phyloP scores from a whole-genome alignment of 176 grass and related monocot species.

The Microstegium vimineum region DNA sequence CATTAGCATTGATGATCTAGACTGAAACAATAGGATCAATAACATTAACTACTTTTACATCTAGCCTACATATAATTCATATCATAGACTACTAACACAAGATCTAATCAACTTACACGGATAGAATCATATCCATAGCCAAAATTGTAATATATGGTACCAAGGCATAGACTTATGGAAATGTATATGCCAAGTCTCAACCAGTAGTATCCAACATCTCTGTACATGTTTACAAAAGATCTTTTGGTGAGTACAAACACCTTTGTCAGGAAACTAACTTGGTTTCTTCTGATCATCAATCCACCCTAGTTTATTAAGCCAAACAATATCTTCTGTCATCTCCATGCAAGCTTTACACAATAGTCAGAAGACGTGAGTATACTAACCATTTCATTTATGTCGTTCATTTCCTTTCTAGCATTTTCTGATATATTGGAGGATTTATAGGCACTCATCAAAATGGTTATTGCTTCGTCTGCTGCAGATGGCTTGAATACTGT shows the following conservation, averaged over 20 bases:
- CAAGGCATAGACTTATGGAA: slow-evolving; percentile 38
- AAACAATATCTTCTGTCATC: neutral
- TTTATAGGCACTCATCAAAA: slow-evolving; percentile 26
- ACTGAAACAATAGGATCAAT: slow-evolving; percentile 24
- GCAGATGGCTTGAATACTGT: neutral
- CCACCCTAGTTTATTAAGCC: slow-evolving; percentile 2
- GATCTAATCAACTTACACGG: slow-evolving; percentile 19
- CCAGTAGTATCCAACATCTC: slow-evolving; percentile 55
- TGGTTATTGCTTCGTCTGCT: slow-evolving; percentile 33
- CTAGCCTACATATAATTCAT: neutral
- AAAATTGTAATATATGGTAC: slow-evolving; percentile 43
- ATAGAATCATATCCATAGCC: slow-evolving; percentile 40
- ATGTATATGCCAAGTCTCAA: slow-evolving; percentile 40
- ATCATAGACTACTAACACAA: neutral
- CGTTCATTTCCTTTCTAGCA: neutral
- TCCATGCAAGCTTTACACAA: neutral
- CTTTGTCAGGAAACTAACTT: slow-evolving; percentile 40
- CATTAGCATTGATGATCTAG: slow-evolving; percentile 60
- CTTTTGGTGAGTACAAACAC: slow-evolving; percentile 38
- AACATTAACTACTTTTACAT: neutral
- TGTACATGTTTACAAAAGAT: slow-evolving; percentile 58
- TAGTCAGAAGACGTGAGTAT: neutral
- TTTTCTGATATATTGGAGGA: neutral
- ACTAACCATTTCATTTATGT: slow-evolving; percentile 29
- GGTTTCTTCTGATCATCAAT: neutral